Base-by-base conservation (phyloP, 768 basidiomycete species). In the Russula earlei region DNA sequence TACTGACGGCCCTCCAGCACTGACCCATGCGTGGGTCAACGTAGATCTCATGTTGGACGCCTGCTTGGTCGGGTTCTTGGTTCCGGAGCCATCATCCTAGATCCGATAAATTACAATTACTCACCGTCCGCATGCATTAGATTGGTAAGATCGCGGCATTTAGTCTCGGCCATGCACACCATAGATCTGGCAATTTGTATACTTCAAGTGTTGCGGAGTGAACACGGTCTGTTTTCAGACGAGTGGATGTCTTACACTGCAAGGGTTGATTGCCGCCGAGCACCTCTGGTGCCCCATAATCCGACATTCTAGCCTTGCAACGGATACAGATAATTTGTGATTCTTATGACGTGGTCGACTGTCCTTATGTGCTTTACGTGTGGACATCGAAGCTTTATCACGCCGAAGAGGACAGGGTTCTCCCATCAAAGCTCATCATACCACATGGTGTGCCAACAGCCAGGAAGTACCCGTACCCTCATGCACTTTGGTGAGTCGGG, bases 1-100 rank as follows among this genome's bases (percentile, higher is more conserved):
- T 42, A 36, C 46, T 33, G 11, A 55, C 29, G n/a, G 22, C 33
- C 7, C 45, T 40, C 24, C 61, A 98, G 95, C 87, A 44, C 70
- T 80, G 22, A 97, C 94, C 0, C 95, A 99, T 69, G 89, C 85
- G 4, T 99, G 95, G 95, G 93, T 99, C 31, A 97, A 91, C 63
- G 81, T 79, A n/a, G 95, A 99, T 49, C 85, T 85, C 63, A 96
- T 98, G 91, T 75, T 99, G 20, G 94, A 97, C 66, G 78, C 83
- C 33, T 97, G 91, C 68, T 74, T 96, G 44, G 87, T 99, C 36
- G 95, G 95, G 15, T 89, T 96, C 65, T 72, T 99, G 38, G 82
- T 93, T 12, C 69, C 85, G 1, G 89, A 91, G 63, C 78, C 82
- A 27, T 70, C 74, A 31, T 67, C 71, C 14, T 58, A 52, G 47